Base-by-base conservation (phyloP, 768 basidiomycete species). In the Kwoniella europaea region DNA sequence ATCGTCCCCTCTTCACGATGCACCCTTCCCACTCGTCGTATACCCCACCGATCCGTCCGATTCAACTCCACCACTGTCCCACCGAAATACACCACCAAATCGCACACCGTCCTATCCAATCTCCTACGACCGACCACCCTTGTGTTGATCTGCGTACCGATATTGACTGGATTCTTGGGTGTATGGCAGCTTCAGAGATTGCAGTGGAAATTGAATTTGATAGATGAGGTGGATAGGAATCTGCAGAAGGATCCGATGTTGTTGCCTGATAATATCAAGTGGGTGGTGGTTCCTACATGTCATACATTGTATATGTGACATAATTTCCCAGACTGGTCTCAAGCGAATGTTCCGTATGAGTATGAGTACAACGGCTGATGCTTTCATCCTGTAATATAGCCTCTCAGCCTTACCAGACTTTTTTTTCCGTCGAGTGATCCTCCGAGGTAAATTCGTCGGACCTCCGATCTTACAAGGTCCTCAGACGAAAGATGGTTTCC, bases 171-270 rank as follows among this genome's bases (percentile, higher is more conserved):
- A 74, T 91, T 87, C 16, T 86, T 99, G 71, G 96, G 97, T 88
- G 89, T 82, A 20, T 98, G 96, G 96, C 97, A 99, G 84, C 86
- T 99, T 42, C 88, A 92, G 76, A 89, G 97, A 59, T 87, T 98
- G 41, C 88, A 92, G 82, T 99, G 97, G 97, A 99, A 99, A 84
- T 86, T 96, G 56, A 88, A 89, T 63, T 87, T 99, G 62, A 98
- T 98, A 72, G 92, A 97, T 74, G 92, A 98, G 78, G 86, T 98
- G 44, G 91, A 97, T 81, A 90, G 92, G 83, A 96, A 97, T 84
- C 85, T 98, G 44, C 87, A 91, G 72, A 86, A 91, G 16, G 89
- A 88, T 42, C 91, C 96, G 0, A 88, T 99, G 67, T 78, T 86
- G 27, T 85, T 99, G 35, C 97, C 97, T 1, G 87, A 87, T 57